A percentile compares a stretch with the other conserved stretches of the same genome.
Evolutionary conservation across 75 land plant genomes (phyloP).

Genomic region (Sequoiadendron giganteum): DNA sequence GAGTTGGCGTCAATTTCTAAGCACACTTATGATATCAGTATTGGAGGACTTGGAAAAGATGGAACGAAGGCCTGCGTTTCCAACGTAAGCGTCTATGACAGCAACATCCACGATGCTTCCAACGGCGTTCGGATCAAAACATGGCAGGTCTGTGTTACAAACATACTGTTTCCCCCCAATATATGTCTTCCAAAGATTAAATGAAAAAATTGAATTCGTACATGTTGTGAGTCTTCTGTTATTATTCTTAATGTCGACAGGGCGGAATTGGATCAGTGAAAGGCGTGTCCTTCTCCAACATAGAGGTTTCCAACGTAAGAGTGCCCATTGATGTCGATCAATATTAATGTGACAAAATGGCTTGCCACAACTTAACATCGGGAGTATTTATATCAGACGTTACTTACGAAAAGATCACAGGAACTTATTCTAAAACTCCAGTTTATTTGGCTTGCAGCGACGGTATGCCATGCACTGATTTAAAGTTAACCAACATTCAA

Average conservation of each 20-base stretch:
- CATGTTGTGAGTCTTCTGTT: too few species aligned
- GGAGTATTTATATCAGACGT: conserved; percentile 59
- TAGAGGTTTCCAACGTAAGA: conserved; percentile 9
- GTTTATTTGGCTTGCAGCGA: too few species aligned
- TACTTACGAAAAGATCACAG: conserved; percentile 26
- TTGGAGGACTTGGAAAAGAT: conserved; percentile 62
- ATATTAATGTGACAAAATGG: too few species aligned
- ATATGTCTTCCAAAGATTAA: too few species aligned
- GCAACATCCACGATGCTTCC: too few species aligned
- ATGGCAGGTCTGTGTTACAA: conserved; percentile 56
- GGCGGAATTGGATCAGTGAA: conserved; percentile 60
- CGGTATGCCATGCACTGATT: background rate
- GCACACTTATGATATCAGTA: conserved; percentile 14
- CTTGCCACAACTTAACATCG: conserved; percentile 35
- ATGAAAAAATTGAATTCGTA: too few species aligned
- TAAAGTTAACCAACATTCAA: conserved; percentile 44
- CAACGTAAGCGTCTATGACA: too few species aligned
- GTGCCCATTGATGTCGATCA: too few species aligned
- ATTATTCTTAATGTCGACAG: conserved; percentile 21
- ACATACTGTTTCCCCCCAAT: too few species aligned
- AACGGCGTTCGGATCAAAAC: too few species aligned
- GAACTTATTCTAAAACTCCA: too few species aligned
- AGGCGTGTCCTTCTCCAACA: conserved; percentile 36
- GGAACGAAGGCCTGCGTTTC: background rate
- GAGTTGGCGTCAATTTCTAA: background rate